Evolutionary conservation across 768 basidiomycete genomes (phyloP).

Genomic region (Paxillus involutus): DNA sequence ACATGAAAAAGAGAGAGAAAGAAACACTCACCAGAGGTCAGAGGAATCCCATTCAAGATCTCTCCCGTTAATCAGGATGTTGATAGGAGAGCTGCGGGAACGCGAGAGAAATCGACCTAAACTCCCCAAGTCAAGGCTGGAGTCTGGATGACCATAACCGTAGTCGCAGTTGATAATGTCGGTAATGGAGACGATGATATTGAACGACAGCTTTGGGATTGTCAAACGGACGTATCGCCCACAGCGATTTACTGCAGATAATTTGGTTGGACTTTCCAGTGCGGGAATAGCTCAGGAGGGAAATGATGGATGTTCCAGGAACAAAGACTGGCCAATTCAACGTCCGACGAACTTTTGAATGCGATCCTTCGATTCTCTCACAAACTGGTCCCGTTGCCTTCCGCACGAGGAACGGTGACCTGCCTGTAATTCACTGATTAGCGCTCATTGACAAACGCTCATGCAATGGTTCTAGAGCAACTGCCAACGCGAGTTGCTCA

Average conservation of each 20-base stretch:
- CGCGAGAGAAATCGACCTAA: slow-evolving; percentile 43
- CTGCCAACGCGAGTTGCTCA: no score
- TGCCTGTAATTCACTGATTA: no score
- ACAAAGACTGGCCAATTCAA: no score
- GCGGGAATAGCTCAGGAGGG: no score
- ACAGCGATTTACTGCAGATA: slow-evolving; percentile 48
- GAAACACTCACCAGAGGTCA: slow-evolving; percentile 43
- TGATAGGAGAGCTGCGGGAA: slow-evolving; percentile 50
- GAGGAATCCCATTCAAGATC: slow-evolving; percentile 60
- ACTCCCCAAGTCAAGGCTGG: slow-evolving; percentile 35
- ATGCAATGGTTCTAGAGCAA: no score
- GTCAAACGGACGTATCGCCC: slow-evolving; percentile 53
- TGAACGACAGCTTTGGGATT: slow-evolving; percentile 55
- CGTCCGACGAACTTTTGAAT: no score
- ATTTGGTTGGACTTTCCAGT: slow-evolving; percentile 46
- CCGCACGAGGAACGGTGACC: no score
- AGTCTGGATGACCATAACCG: not conserved
- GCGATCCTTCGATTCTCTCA: no score
- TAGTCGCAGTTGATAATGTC: slow-evolving; percentile 9
- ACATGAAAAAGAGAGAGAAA: not conserved
- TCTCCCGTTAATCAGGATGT: slow-evolving; percentile 58
- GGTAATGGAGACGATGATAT: slow-evolving; percentile 45
- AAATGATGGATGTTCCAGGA: no score
- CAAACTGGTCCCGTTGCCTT: no score
- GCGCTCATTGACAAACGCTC: no score